Evolutionary conservation across 345 rosid genomes (phyloP), one percentile per base, ranked within the genome.

Genomic region (Eucalyptus guilfoylei): DNA sequence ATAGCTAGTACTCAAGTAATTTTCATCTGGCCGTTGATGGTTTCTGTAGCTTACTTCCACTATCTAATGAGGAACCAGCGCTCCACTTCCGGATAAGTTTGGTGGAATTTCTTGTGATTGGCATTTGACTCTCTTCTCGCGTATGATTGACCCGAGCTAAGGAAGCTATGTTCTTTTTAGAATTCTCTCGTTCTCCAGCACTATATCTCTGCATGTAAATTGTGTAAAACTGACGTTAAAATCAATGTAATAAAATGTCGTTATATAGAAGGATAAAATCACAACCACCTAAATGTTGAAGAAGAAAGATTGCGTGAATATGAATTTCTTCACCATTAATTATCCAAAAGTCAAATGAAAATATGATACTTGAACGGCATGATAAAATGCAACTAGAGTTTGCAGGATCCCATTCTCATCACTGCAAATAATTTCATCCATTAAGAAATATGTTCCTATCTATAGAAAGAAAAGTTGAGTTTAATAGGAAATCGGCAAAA

Each of bases 101-200:
- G 88, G 93, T 69, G 11, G 98, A 94, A 92, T 96, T 90, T 91
- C 96, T 92, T 85, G 98, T 91, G 40, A 93, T 85, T 11, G 89
- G 93, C 91, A 94, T 88, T 92, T 94, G 96, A 87, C 88, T 93
- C 87, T 96, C 99, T 81, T 97, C 99, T 88, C 94, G 93, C 44
- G 90, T 85, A 85, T 92, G 90, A 91, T 80, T 94, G 88, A 92
- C 86, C 37, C 89, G 92, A 58, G 95, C 94, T 90, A 95, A 89
- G 92, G 93, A 93, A 88, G 95, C 88, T 86, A 89, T 85, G 93
- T 93, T 97, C 94, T 93, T 94, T 88, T 86, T 86, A 88, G 93
- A 87, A 88, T 76, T 91, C 80, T 96, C 98, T 86, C 94, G 92
- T 88, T 96, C 98, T 90, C 94, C 98, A 92, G 97, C 95, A 90